Conservation (phyloP, 169 alveolate species). For the Theileria luwenshuni region DNA sequence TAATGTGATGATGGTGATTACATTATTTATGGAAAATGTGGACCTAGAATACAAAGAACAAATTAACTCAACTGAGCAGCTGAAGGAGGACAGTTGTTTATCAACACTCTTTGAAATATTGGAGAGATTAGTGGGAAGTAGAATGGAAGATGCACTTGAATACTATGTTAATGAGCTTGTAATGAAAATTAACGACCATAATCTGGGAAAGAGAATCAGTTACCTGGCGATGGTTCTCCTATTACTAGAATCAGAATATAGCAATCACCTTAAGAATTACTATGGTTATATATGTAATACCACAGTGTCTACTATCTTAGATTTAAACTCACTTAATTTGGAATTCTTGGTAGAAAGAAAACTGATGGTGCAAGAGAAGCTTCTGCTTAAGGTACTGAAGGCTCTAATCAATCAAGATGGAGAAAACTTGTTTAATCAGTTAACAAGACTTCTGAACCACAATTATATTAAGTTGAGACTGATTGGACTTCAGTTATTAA, state of each 20-base stretch:
- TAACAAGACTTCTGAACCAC: not conserved
- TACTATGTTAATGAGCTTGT: not conserved
- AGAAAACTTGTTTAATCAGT: not conserved
- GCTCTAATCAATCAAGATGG: not conserved
- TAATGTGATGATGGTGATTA: not conserved
- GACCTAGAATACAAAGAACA: too few relatives aligned
- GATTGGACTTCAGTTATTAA: not conserved
- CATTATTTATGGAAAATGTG: not conserved
- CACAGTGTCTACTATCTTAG: not conserved
- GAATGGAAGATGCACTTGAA: constrained; percentile 6
- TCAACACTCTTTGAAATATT: not conserved
- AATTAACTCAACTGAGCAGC: not conserved
- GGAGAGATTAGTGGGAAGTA: not conserved
- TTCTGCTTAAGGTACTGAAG: not conserved
- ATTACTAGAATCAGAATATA: not conserved
- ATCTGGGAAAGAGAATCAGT: not conserved
- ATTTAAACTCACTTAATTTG: not conserved
- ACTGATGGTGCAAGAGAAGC: not conserved
- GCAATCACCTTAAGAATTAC: not conserved
- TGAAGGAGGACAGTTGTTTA: not conserved
- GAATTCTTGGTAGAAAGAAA: not conserved
- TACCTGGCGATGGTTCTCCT: not conserved
- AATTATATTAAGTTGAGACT: not conserved
- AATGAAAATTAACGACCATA: not conserved
- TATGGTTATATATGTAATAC: not conserved